Conservation (phyloP, 441 rosid species). For the Populus hybrid region DNA sequence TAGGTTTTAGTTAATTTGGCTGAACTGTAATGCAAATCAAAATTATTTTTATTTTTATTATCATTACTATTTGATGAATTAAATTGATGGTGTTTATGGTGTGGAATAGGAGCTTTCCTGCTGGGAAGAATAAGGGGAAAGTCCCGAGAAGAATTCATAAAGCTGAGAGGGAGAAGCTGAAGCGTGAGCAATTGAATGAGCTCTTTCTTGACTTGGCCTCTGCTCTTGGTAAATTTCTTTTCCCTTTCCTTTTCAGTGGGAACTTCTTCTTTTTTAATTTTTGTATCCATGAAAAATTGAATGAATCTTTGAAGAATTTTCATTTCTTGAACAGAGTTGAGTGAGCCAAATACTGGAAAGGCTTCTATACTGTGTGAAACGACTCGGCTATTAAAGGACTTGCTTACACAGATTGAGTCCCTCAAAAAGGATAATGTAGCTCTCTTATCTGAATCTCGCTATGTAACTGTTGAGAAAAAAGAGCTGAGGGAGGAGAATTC, state of each 20-base stretch:
- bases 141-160: slow-evolving; percentile 79
- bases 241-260: not conserved
- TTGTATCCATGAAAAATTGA: slow-evolving; percentile 1
- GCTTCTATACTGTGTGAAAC: slow-evolving; percentile 73
- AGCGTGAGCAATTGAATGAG: slow-evolving; percentile 93
- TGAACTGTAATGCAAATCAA: not conserved
- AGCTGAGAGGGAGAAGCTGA: slow-evolving; percentile 88
- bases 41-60: not conserved
- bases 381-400: slow-evolving; percentile 65
- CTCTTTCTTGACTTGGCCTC: slow-evolving; percentile 74
- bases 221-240: slow-evolving; percentile 57
- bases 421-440: slow-evolving; percentile 65
- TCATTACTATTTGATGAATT: not conserved
- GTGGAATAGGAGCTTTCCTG: slow-evolving; percentile 40
- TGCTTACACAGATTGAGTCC: slow-evolving; percentile 56
- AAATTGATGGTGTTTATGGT: not conserved
- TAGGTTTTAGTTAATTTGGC: slow-evolving; percentile 1
- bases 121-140: slow-evolving; percentile 43
- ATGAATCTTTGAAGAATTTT: not conserved
- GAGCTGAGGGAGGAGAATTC: slow-evolving; percentile 82
- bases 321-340: slow-evolving; percentile 46
- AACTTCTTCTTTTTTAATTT: not conserved
- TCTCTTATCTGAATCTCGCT: slow-evolving; percentile 70
- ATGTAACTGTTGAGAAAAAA: slow-evolving; percentile 70
- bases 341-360: slow-evolving; percentile 74